phyloP scores from a whole-genome alignment of 2,329 filamentous ascomycete species.

The Orbilia ellipsospora region DNA sequence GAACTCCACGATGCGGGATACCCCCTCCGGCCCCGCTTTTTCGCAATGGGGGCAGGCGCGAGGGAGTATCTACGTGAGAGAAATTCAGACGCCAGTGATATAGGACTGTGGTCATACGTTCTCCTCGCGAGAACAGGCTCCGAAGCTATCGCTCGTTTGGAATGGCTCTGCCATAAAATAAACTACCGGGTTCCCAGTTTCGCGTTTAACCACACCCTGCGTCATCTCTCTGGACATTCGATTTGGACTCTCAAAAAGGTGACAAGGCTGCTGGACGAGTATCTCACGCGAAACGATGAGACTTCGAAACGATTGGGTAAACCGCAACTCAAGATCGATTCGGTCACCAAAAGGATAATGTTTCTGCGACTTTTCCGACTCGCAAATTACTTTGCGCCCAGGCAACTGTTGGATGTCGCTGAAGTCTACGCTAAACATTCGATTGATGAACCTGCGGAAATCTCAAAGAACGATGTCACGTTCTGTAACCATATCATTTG shows the following conservation, averaged over 20 bases:
- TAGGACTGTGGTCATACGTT: constrained; percentile 34
- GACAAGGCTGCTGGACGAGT: constrained; percentile 22
- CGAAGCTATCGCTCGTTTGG: constrained; percentile 28
- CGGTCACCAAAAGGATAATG: constrained; percentile 43
- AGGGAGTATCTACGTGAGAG: constrained; percentile 24
- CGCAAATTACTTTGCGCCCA: constrained; percentile 44
- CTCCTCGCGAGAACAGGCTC: constrained; percentile 36
- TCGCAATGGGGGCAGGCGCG: constrained; percentile 15
- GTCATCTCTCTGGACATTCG: constrained; percentile 46
- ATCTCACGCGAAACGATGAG: constrained; percentile 32
- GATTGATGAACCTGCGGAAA: constrained; percentile 35
- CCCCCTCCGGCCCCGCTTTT: constrained; percentile 18
- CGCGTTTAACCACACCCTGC: constrained; percentile 33
- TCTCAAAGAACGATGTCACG: constrained; percentile 39
- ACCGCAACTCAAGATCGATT: constrained; percentile 21
- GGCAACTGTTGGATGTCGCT: constrained; percentile 21
- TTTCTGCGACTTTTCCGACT: constrained; percentile 44
- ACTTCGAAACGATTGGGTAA: constrained; percentile 16
- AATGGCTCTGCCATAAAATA: constrained; percentile 36
- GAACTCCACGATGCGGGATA: constrained; percentile 35
- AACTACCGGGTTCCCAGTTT: constrained; percentile 41
- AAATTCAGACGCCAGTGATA: constrained; percentile 32
- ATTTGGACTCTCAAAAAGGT: constrained; percentile 23
- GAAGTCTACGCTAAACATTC: constrained; percentile 46
- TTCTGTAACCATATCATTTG: constrained; percentile 51